Evolutionary conservation across 2,329 filamentous ascomycete species (phyloP), one percentile per base, ranked within the genome.

Genomic region (Fusarium liriodendri): DNA sequence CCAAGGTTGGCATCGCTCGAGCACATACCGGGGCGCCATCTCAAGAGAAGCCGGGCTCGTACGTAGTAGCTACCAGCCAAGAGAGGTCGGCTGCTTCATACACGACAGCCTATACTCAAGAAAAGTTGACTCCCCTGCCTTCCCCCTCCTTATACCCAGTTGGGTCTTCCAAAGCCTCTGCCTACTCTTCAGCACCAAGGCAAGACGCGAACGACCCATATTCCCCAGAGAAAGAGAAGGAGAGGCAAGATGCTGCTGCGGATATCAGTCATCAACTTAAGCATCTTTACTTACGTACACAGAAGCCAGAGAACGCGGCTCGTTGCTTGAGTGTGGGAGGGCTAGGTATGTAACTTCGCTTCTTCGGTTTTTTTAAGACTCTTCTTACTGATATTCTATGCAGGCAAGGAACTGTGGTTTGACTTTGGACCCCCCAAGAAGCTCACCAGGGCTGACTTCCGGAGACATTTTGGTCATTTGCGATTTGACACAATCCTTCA

Each of bases 391-490:
- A 57, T 2, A 40, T 25, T 13, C 11, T 2, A 22, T 9, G 5
- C 38, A 67, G 64, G 40, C 40, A 63, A 47, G 25, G 58, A 67
- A 29, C 33, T 67, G 2, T 67, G 64, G 64, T 67, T 67, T 32
- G 64, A 67, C 27, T 67, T 67, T 63, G 59, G 64, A 1, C 47
- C 59, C 6, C 14, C 64, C 16, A 67, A 58, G 22, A 67, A 47
- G 22, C 32, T 67, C 1, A 67, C 14, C 4, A 52, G 22, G 6
- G 22, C 11, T 3, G 62, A 64, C 18, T 67, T 67, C 32, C 37
- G 14, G 38, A 62, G 29, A 18, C 58, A 70, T 22, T 70, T 71
- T 7, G 13, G 55, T 1, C 69, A 71, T 25, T 22, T 71, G 2
- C 32, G 32, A 20, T 71, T 71, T n/a, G 62, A 70, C 10, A 61